Evolutionary conservation across 192 early-diverging fungal genomes (phyloP).

Genomic region (Coemansia nantahalensis): DNA sequence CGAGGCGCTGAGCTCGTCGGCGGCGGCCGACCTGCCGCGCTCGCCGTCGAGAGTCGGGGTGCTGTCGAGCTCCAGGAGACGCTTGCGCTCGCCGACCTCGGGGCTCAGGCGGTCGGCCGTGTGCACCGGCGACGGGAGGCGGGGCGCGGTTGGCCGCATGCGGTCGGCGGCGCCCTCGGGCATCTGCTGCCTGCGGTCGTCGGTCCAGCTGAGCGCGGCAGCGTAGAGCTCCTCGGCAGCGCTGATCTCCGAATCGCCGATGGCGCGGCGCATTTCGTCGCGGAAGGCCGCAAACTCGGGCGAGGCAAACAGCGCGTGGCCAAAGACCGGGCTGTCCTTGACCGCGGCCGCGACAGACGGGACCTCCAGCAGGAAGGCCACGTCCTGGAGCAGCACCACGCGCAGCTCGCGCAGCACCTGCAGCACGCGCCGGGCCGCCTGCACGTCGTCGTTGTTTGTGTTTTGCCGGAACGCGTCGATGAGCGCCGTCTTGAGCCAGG

Average conservation of each 20-base stretch:
- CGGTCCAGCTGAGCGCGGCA: constrained; percentile 12
- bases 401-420: constrained; percentile 42
- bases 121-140: not conserved
- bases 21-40: not conserved
- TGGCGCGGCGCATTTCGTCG: constrained; percentile 19
- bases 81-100: constrained; percentile 20
- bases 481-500: constrained; percentile 37
- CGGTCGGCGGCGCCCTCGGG: constrained; percentile 16
- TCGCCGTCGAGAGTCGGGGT: not conserved
- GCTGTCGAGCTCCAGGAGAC: not conserved
- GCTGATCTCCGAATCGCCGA: constrained; percentile 21
- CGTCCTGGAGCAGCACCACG: constrained; percentile 40
- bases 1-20: not conserved
- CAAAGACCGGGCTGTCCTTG: constrained; percentile 21
- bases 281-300: constrained; percentile 24
- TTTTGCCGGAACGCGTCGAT: constrained; percentile 27
- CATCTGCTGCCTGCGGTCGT: constrained; percentile 15
- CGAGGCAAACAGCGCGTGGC: constrained; percentile 26
- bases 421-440: constrained; percentile 30
- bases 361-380: constrained; percentile 40
- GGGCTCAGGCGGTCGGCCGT: not conserved
- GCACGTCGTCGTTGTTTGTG: constrained; percentile 39
- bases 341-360: constrained; percentile 17
- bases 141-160: constrained; percentile 27
- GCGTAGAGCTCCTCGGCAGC: constrained; percentile 10